Evolutionary conservation across 1,139 yeast species (phyloP).

Genomic region (Geotrichum citri-aurantii): DNA sequence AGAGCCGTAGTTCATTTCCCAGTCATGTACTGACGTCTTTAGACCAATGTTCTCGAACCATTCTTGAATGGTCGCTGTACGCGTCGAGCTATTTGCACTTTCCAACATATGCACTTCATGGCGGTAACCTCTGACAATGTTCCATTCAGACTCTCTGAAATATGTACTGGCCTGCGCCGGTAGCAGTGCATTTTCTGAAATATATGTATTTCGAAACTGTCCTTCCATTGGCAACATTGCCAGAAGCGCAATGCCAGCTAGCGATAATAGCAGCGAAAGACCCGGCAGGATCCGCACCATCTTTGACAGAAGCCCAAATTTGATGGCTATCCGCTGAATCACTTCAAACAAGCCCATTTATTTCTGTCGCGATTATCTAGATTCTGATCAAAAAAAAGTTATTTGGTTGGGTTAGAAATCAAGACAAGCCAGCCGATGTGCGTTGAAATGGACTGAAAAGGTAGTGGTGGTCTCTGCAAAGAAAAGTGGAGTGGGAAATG

Average conservation of each 20-base stretch:
- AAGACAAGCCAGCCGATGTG: not conserved
- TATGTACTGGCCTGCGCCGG: slow-evolving; percentile 93
- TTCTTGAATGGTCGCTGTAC: slow-evolving; percentile 44
- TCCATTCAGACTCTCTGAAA: slow-evolving; percentile 94
- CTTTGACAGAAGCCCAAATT: slow-evolving; percentile 30
- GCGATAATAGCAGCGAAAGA: slow-evolving; percentile 54
- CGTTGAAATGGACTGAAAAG: not conserved
- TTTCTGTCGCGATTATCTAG: not conserved
- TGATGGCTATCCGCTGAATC: slow-evolving; percentile 30
- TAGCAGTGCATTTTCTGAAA: slow-evolving; percentile 93
- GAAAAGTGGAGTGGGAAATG: not conserved
- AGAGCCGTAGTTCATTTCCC: slow-evolving; percentile 36
- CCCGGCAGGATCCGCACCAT: slow-evolving; percentile 44
- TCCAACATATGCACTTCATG: slow-evolving; percentile 45
- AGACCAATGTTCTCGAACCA: slow-evolving; percentile 75
- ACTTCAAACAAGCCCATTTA: slow-evolving; percentile 38
- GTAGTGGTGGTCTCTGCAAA: not conserved
- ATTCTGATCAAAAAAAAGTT: not conserved
- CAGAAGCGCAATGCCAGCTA: slow-evolving; percentile 64
- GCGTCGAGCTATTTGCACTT: slow-evolving; percentile 20
- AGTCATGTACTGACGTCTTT: slow-evolving; percentile 50
- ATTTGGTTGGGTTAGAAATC: not conserved
- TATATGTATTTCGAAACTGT: slow-evolving; percentile 73
- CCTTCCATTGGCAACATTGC: slow-evolving; percentile 72
- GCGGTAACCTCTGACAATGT: slow-evolving; percentile 78